Base-by-base conservation (phyloP, 345 rosid species). In the Tarenaya hassleriana region DNA sequence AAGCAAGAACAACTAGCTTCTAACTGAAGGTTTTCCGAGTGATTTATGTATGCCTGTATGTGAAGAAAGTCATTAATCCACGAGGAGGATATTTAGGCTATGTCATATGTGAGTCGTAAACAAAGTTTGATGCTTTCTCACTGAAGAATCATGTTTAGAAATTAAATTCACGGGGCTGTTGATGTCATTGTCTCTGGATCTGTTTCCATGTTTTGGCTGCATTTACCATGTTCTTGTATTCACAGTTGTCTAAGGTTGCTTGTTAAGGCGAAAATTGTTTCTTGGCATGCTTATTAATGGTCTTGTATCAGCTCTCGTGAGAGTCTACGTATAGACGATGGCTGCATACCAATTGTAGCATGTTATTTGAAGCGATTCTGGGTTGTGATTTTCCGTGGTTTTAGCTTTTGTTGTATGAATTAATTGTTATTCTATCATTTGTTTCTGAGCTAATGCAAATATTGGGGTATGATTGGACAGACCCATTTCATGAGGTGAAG, bases 401-500 rank as follows among this genome's bases (percentile, higher is more conserved):
- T 45, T 5, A 18, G 15, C 29, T 34, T 37, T 6, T 47, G 8
- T 16, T 51, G 13, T 17, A 53, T 37, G 35, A 46, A 39, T 40
- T 9, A 33, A 33, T 16, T 2, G 29, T 43, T 34, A 3, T 33
- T 60, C 47, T 60, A 4, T 56, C 41, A 11, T 27, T 37, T 50
- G 32, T 24, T 61, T 47, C 40, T 15, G 15, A 40, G 33, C 61
- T 72, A 53, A 70, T 27, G 40, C 11, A n/a, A 34, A 38, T 16
- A 34, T 14, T 47, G 37, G 58, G 29, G 19, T 63, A 34, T 68
- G 50, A 58, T 52, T 70, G 48, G 45, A 56, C 88, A 90, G 97
- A 77, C 75, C 58, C 96, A 47, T 90, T 90, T 68, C 91, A 66
- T 48, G 95, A 82, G 78, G 97, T 90, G 44, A 90, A 71, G 67